Percentiles rank a stretch among this genome's conserved stretches.
phyloP scores from a whole-genome alignment of 2,329 filamentous ascomycete species.

The Phyllachora maydis region DNA sequence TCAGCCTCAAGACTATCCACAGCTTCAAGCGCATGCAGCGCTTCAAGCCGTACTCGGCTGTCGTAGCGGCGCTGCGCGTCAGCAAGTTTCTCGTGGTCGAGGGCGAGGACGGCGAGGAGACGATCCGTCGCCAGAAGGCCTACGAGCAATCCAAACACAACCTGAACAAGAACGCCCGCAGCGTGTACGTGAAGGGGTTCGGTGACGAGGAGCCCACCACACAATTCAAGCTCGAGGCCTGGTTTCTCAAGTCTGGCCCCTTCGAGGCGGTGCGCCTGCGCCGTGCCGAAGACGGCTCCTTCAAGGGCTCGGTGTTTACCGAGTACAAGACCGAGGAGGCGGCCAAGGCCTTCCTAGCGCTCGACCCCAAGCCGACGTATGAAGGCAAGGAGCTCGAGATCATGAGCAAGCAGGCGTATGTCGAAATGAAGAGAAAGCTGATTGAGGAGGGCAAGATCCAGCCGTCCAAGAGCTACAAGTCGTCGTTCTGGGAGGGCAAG shows the following conservation, averaged over 20 bases:
- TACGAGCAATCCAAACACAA: conserved; percentile 36
- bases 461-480: conserved; percentile 24
- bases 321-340: conserved; percentile 70
- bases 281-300: conserved; percentile 47
- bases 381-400: conserved; percentile 60
- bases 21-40: conserved; percentile 90
- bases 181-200: conserved; percentile 88
- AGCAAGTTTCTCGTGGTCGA: conserved; percentile 54
- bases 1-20: conserved; percentile 58
- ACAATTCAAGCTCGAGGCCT: conserved; percentile 85
- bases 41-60: conserved; percentile 74
- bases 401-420: conserved; percentile 79
- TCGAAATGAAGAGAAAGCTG: conserved; percentile 52
- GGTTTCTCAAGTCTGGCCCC: conserved; percentile 65
- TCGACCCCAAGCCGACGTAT: conserved; percentile 69
- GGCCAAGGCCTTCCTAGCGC: conserved; percentile 57
- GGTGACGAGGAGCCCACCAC: conserved; percentile 65
- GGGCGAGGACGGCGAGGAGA: conserved; percentile 53
- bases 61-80: conserved; percentile 66
- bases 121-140: conserved; percentile 56
- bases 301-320: conserved; percentile 95
- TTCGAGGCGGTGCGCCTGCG: conserved; percentile 74
- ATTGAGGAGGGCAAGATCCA: conserved; percentile 51
- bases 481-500: conserved; percentile 26
- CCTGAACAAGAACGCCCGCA: conserved; percentile 43